These are phyloP conservation scores for Ruellia speciosa DNA, from an alignment of 305 asterid genomes.

Conservation along the genomic window DNA sequence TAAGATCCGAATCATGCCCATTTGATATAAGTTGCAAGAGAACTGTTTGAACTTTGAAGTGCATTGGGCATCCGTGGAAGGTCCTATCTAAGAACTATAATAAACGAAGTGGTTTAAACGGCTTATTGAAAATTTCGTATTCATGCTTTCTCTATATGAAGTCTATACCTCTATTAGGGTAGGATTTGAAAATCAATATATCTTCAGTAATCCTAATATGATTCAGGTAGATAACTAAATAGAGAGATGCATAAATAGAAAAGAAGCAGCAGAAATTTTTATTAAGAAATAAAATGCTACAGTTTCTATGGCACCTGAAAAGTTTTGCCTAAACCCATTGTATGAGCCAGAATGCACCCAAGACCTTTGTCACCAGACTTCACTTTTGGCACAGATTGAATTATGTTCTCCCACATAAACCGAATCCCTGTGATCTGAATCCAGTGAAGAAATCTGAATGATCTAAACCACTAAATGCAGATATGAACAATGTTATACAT, in stretches of 20 bases:
- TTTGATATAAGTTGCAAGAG: too few species aligned
- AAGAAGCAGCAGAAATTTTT: slow-evolving; percentile 5
- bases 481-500: not conserved
- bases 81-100: too few species aligned
- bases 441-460: slow-evolving; percentile 10
- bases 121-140: too few species aligned
- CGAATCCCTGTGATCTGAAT: slow-evolving; percentile 83
- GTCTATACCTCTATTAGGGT: too few species aligned
- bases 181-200: slow-evolving; percentile 2
- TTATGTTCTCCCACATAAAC: slow-evolving; percentile 92
- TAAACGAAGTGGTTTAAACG: too few species aligned
- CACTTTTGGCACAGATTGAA: slow-evolving; percentile 72
- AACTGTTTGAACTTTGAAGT: too few species aligned
- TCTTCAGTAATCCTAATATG: not conserved
- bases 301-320: slow-evolving; percentile 63
- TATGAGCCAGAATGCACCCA: slow-evolving; percentile 97
- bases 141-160: too few species aligned
- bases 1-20: too few species aligned
- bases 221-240: too few species aligned
- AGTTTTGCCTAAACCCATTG: slow-evolving; percentile 97
- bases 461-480: slow-evolving; percentile 4
- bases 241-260: slow-evolving; percentile 11
- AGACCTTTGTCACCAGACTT: slow-evolving; percentile 94
- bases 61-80: too few species aligned
- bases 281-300: slow-evolving; percentile 8